These are phyloP conservation scores for Hypoxylon sp. DNA, from an alignment of 2,329 filamentous ascomycete species.

Conservation along the genomic window DNA sequence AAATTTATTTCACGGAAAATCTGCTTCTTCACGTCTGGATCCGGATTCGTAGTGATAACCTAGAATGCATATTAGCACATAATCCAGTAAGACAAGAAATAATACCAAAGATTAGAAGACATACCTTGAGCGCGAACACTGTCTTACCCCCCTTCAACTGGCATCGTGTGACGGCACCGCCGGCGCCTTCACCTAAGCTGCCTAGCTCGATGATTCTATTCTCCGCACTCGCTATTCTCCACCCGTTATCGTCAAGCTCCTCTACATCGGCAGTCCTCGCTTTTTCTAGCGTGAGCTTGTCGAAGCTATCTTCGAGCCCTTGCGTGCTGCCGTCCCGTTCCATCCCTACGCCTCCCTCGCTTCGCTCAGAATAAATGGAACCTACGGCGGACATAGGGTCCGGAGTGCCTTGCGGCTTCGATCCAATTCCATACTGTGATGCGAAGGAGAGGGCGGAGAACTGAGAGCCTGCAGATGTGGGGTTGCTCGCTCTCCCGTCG, in stretches of 20 bases:
- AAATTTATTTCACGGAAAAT: conserved; percentile 96
- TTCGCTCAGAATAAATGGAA: conserved; percentile 84
- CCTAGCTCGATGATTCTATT: conserved; percentile 90
- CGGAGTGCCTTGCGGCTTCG: conserved; percentile 74
- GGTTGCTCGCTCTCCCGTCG: conserved; percentile 82
- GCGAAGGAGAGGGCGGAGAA: conserved; percentile 87
- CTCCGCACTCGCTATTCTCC: conserved; percentile 91
- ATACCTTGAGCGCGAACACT: conserved; percentile 94
- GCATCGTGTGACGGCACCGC: conserved; percentile 93
- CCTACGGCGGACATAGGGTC: conserved; percentile 91
- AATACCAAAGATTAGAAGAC: conserved; percentile 38
- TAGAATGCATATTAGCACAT: conserved; percentile 55
- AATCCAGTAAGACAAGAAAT: conserved; percentile 2
- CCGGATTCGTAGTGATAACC: conserved; percentile 98
- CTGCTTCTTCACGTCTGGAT: conserved; percentile 98
- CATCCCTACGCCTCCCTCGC: conserved; percentile 81
- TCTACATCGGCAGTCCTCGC: conserved; percentile 90
- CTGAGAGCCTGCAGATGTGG: conserved; percentile 87
- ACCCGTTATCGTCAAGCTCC: conserved; percentile 93
- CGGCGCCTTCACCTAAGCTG: conserved; percentile 92
- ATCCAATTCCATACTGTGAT: conserved; percentile 75
- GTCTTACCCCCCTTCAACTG: conserved; percentile 92
- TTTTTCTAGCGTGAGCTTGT: conserved; percentile 84
- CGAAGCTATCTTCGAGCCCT: conserved; percentile 77
- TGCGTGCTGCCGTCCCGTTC: conserved; percentile 86